Evolutionary conservation across 208 protist genomes (phyloP).

Genomic region (Trypanosomatidae sp.): DNA sequence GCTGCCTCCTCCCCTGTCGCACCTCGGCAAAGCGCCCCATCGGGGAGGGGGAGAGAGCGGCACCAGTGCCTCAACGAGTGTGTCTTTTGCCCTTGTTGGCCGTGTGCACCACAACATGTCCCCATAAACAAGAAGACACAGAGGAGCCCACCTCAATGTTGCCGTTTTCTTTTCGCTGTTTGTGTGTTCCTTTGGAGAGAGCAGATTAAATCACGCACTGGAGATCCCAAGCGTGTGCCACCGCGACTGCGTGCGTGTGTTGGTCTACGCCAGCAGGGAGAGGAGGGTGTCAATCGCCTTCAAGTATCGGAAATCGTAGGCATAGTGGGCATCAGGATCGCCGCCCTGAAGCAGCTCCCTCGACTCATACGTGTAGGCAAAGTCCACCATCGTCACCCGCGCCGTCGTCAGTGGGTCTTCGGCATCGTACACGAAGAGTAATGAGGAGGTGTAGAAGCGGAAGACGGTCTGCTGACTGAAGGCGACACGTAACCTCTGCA

Average conservation of each 20-base stretch:
- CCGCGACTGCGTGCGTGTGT: neutral
- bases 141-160: neutral
- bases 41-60: neutral
- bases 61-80: neutral
- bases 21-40: no score
- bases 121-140: neutral
- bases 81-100: neutral
- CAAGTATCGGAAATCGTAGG: constrained; percentile 77
- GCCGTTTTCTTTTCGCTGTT: neutral
- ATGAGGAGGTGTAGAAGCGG: constrained; percentile 86
- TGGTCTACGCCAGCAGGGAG: constrained; percentile 38
- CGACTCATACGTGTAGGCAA: constrained; percentile 86
- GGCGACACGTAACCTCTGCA: constrained; percentile 48
- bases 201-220: neutral
- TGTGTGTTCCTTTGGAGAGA: neutral
- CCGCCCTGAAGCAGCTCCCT: constrained; percentile 55
- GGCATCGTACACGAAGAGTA: constrained; percentile 88
- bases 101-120: neutral
- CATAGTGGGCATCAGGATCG: constrained; percentile 58
- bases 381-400: constrained; percentile 88
- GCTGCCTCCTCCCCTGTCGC: no score
- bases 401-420: constrained; percentile 54
- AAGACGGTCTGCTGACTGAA: constrained; percentile 68
- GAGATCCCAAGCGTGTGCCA: neutral
- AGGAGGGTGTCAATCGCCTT: constrained; percentile 75